Conservation (phyloP, 1,284 basidiomycete species). For the Chondrostereum purpureum region DNA sequence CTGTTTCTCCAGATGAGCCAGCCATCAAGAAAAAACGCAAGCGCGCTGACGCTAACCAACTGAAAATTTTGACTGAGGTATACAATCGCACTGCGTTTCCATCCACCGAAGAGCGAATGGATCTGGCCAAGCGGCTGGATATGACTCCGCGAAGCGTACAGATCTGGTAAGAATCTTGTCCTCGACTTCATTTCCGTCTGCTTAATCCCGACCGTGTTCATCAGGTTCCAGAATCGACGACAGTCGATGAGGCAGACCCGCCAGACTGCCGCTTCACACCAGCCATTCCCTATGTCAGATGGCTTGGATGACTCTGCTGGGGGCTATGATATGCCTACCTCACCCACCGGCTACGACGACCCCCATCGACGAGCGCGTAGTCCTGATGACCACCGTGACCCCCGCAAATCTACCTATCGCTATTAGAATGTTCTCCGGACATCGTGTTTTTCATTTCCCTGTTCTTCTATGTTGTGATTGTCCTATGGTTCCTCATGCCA, state of each 20-base stretch:
- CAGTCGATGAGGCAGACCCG: conserved; percentile 73
- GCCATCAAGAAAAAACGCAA: conserved; percentile 80
- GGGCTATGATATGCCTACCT: conserved; percentile 27
- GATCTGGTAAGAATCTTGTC: conserved; percentile 56
- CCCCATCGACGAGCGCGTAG: conserved; percentile 24
- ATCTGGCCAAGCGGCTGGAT: conserved; percentile 66
- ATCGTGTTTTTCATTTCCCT: conserved; percentile 6
- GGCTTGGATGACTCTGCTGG: conserved; percentile 29
- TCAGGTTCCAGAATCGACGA: conserved; percentile 81
- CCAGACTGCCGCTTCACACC: conserved; percentile 50
- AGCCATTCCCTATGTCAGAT: conserved; percentile 42
- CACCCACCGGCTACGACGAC: conserved; percentile 34
- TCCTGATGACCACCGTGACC: conserved; percentile 33
- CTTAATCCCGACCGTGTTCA: conserved; percentile 15
- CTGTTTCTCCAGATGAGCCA: conserved; percentile 45
- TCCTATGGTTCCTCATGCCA: background rate
- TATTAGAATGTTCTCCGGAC: conserved; percentile 1
- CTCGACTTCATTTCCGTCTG: conserved; percentile 11
- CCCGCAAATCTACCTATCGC: too few relatives aligned
- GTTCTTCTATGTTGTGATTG: conserved; percentile 4
- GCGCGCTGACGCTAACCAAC: conserved; percentile 70
- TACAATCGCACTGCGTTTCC: conserved; percentile 78
- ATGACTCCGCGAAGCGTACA: conserved; percentile 82
- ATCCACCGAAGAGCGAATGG: conserved; percentile 75
- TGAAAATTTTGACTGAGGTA: conserved; percentile 73